Base-by-base conservation (phyloP, 305 asterid genomes). In the Striga hermonthica region DNA sequence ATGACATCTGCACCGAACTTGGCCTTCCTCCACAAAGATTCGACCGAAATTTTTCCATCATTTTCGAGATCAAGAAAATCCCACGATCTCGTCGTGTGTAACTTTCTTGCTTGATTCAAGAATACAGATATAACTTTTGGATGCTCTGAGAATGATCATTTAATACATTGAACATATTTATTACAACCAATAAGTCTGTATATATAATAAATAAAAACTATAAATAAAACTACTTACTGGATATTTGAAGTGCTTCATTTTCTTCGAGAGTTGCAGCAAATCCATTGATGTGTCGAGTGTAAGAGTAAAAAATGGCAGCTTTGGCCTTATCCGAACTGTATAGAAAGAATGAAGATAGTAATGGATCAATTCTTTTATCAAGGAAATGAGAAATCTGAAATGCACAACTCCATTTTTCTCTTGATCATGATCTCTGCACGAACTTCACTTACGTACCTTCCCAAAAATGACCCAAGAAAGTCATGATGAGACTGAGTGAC, bases 11-110 rank as follows among this genome's bases (percentile, higher is more conserved):
- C 86, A 7, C 99, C 99, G 58, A 77, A 83, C 79, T 89, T 81
- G 40, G 99, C 94, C 79, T 88, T 88, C 70, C 76, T 82, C 99
- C 97, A 88, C 12, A 86, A 39, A 3, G 97, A 90, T 38, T 75
- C 58, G n/a, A 76, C 76, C 15, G 57, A 74, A 61, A 88, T 72
- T 64, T 13, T 13, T 4, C 95, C 95, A 72, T 80, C 69, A 34
- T 69, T 56, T 71, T 88, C 95, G 1, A 90, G 80, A 37, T 86
- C 94, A 69, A 93, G 65, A 61, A 93, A 93, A 55, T 81, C 86
- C 99, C 99, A 93, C 57, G 99, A 90, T 63, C 95, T 82, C 10
- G 99, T 93, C 37, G 99, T 93, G 75, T 90, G 97, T 37, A 93
- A 44, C 68, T 84, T 82, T 56, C 82, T 83, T 34, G 94, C 95